Percentiles rank a stretch among this genome's conserved stretches.
Conservation (phyloP, 2,329 filamentous ascomycete species). For the Cladosporium cucumerinum region DNA sequence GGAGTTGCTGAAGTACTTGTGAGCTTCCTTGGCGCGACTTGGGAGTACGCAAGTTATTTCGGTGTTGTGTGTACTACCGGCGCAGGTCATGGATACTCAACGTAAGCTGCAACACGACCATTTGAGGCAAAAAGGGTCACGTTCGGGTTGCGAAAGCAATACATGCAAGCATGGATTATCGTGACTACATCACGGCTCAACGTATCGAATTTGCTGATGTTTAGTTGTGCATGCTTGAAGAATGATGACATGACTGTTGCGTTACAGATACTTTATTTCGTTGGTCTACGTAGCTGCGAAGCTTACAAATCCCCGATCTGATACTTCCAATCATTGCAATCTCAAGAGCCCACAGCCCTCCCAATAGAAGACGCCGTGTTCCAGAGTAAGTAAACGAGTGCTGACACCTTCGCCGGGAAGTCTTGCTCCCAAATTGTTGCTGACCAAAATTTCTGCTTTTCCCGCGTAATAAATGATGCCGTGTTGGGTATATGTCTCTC, state of each 20-base stretch:
- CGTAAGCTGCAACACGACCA: no score
- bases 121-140: neutral
- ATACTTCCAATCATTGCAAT: neutral
- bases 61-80: neutral
- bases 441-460: neutral
- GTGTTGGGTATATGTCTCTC: neutral
- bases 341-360: neutral
- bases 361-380: neutral
- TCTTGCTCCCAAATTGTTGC: neutral
- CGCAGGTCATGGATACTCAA: neutral
- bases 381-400: neutral
- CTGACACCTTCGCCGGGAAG: neutral
- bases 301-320: neutral
- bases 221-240: neutral
- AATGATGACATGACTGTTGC: neutral
- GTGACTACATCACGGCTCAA: no score
- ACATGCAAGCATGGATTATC: no score
- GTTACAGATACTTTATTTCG: neutral
- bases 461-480: neutral
- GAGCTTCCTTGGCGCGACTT: neutral
- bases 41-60: neutral
- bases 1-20: neutral
- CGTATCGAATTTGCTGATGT: neutral
- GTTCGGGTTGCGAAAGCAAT: no score
- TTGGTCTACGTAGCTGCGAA: neutral